phyloP scores from a whole-genome alignment of 768 basidiomycete genomes.

The Fistulinella prunicolor region DNA sequence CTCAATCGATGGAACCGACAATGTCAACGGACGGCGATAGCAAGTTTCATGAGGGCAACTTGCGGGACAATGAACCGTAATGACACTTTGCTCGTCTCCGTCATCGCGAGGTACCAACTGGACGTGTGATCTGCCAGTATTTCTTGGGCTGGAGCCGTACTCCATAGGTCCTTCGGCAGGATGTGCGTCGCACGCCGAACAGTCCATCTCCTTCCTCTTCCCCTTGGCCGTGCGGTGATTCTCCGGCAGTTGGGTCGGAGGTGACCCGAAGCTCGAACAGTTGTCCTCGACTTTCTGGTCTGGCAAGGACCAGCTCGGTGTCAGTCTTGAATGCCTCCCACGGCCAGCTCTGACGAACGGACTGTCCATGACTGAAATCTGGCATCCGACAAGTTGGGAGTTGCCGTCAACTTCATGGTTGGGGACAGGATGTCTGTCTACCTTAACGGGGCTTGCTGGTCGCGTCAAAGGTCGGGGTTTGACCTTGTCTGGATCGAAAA shows the following conservation, averaged over 20 bases:
- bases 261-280: neutral
- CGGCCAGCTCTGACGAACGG: slow-evolving; percentile 21
- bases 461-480: slow-evolving; percentile 22
- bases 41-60: slow-evolving; percentile 20
- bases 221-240: neutral
- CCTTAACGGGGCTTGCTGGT: slow-evolving; percentile 23
- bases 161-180: slow-evolving; percentile 2
- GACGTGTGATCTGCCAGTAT: slow-evolving; percentile 18
- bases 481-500: slow-evolving; percentile 27
- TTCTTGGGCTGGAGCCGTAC: slow-evolving; percentile 1
- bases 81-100: slow-evolving; percentile 5
- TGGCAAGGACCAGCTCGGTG: slow-evolving; percentile 20
- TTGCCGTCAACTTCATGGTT: neutral
- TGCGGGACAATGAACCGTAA: slow-evolving; percentile 19
- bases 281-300: neutral
- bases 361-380: slow-evolving; percentile 1
- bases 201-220: slow-evolving; percentile 1
- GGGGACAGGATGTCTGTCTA: neutral
- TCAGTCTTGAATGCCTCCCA: slow-evolving; percentile 17
- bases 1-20: neutral
- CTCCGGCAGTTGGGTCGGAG: neutral
- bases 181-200: neutral
- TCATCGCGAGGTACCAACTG: slow-evolving; percentile 20
- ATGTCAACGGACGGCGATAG: neutral
- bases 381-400: neutral